A percentile compares a stretch with the other conserved stretches of the same genome.
Conservation (phyloP, 177 flowering plant genomes). For the Vitis hybrid region DNA sequence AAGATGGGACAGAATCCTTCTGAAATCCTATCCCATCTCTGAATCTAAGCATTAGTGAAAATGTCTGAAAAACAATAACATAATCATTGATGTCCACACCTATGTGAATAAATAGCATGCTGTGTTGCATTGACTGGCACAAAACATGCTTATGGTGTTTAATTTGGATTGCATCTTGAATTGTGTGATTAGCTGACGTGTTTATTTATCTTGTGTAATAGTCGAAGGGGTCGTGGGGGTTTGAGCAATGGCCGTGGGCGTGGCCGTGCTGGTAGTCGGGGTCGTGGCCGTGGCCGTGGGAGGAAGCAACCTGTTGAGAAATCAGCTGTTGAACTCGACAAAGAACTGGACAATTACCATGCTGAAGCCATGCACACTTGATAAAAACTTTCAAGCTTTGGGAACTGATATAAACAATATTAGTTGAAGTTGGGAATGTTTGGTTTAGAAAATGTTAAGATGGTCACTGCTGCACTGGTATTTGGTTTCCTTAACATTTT, state of each 20-base stretch:
- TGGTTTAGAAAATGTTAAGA: too few species aligned
- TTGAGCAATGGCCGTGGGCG: conserved; percentile 29
- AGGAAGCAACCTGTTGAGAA: conserved; percentile 48
- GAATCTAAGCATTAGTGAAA: too few species aligned
- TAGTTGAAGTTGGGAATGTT: conserved; percentile 1
- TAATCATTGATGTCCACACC: too few species aligned
- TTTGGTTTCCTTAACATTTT: too few species aligned
- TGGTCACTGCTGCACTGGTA: too few species aligned
- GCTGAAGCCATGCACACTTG: conserved; percentile 75
- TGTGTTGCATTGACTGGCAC: too few species aligned
- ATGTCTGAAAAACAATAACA: too few species aligned
- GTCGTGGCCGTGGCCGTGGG: conserved; percentile 42
- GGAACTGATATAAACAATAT: not conserved
- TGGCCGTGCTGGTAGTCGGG: conserved; percentile 34
- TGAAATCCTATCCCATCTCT: too few species aligned
- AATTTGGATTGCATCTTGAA: too few species aligned
- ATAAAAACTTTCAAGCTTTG: not conserved
- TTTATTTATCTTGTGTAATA: not conserved
- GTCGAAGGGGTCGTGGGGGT: conserved; percentile 27
- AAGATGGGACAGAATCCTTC: too few species aligned
- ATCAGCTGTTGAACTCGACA: conserved; percentile 75
- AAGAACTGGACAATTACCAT: conserved; percentile 79
- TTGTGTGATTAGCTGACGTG: not conserved
- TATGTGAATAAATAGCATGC: too few species aligned
- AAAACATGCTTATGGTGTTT: too few species aligned